Conservation (phyloP, 306 rosid genomes). For the Rosa lucieae region DNA sequence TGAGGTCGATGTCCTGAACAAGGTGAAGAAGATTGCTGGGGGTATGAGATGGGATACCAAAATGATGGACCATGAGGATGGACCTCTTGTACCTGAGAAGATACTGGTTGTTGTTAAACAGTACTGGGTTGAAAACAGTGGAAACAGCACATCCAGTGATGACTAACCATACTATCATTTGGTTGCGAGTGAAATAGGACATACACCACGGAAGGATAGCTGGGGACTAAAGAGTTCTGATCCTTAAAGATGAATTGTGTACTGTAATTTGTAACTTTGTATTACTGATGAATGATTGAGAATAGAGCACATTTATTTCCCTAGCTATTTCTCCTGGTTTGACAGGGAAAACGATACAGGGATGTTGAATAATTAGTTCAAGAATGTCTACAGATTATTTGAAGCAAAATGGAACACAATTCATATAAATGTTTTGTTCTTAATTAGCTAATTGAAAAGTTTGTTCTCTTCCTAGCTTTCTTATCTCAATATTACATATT, state of each 20-base stretch:
- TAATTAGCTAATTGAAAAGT: background rate
- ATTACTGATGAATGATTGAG: background rate
- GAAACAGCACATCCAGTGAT: slow-evolving; percentile 48
- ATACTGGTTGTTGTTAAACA: slow-evolving; percentile 71
- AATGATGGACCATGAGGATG: slow-evolving; percentile 93
- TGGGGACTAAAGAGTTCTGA: slow-evolving; percentile 11
- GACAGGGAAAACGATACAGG: slow-evolving; percentile 6
- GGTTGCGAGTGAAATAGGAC: slow-evolving; percentile 13
- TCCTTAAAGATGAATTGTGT: slow-evolving; percentile 10
- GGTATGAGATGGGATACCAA: slow-evolving; percentile 90
- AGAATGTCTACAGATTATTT: slow-evolving; percentile 3
- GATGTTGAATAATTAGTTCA: slow-evolving; percentile 12
- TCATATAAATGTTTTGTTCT: background rate
- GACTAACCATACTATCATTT: slow-evolving; percentile 11
- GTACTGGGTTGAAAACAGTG: slow-evolving; percentile 69
- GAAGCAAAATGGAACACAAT: slow-evolving; percentile 12
- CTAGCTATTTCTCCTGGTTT: slow-evolving; percentile 18
- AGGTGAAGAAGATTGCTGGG: slow-evolving; percentile 68
- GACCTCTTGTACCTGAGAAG: slow-evolving; percentile 83
- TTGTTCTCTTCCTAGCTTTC: background rate
- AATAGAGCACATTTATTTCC: background rate
- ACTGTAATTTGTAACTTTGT: slow-evolving; percentile 13
- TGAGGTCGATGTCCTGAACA: slow-evolving; percentile 73
- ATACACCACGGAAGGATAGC: background rate
- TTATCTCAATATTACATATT: background rate